Conservation (phyloP, 441 rosid genomes). For the Aleurites moluccanus region DNA sequence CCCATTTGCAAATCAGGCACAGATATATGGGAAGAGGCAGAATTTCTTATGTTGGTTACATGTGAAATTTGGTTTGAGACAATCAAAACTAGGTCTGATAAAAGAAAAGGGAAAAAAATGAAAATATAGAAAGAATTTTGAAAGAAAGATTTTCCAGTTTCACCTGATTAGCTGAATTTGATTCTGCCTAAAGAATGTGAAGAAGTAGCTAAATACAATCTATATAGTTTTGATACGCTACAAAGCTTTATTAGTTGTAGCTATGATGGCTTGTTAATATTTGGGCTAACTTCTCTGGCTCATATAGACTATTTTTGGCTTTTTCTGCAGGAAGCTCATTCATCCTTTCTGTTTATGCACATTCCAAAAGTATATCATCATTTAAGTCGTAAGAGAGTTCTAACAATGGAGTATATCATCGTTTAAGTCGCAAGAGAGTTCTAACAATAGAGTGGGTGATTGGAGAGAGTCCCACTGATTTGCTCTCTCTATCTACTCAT, state of each 20-base stretch:
- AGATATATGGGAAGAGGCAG: background rate
- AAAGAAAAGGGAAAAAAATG: background rate
- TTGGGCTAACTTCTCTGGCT: constrained; percentile 24
- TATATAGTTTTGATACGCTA: background rate
- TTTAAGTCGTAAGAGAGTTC: too few relatives aligned
- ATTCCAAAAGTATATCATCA: constrained; percentile 70
- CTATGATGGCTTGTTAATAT: constrained; percentile 2
- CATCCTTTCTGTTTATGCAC: constrained; percentile 55
- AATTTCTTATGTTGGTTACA: too few relatives aligned
- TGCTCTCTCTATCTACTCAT: constrained; percentile 47
- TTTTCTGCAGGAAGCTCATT: constrained; percentile 75
- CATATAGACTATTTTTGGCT: constrained; percentile 25
- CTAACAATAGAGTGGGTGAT: constrained; percentile 98
- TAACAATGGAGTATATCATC: too few relatives aligned
- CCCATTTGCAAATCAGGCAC: background rate
- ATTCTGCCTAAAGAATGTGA: background rate
- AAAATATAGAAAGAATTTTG: background rate
- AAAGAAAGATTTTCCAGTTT: background rate
- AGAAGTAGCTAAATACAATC: background rate
- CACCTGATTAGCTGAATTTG: constrained; percentile 3
- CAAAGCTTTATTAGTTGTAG: background rate
- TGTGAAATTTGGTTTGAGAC: background rate
- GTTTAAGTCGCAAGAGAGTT: constrained; percentile 77
- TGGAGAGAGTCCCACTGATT: constrained; percentile 85
- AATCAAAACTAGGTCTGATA: background rate